Base-by-base conservation (phyloP, 192 early-diverging fungal genomes). In the Mortierella antarctica region DNA sequence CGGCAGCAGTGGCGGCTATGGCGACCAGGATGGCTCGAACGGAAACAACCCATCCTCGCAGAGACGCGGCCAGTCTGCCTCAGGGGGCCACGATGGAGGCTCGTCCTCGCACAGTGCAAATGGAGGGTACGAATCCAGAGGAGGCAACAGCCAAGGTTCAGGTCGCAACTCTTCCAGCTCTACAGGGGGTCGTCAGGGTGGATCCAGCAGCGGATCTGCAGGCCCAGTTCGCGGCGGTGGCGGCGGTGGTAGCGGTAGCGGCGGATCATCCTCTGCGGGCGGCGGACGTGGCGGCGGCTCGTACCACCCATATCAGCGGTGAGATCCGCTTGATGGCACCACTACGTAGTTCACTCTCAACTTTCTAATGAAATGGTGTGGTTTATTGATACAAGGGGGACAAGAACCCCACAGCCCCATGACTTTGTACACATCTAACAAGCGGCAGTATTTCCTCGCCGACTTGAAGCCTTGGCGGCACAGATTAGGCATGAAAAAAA, bases 271-370 rank as follows among this genome's bases (percentile, higher is more conserved):
- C 4, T 55, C 70, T 14, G 21, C 31, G 42, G 57, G 68, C 41
- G 54, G 58, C 20, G 61, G 74, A 39, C 49, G 67, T 5, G 56
- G 70, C 7, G 77, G 77, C 15, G 69, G 76, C 14, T 67, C 77
- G 20, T 80, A 80, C 23, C 77, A 80, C 18, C 77, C 77, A n/a
- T 80, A 80, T 65, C 77, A 80, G 18, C 77, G 77, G 7, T 80
- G 53, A 58, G 57, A 17, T 20, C 7, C n/a, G 14, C n/a, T 55
- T 21, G 23, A 55, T 31, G 31, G 31, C 31, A 31, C 31, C 31
- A 31, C 31, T 31, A 31, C 31, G 3, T 31, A 31, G 31, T 31
- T 31, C 31, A 31, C 31, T 31, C 3, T 31, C 31, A 31, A 31
- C 31, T 31, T 31, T 31, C 31, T 31, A 31, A 31, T 31, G 31